A percentile compares a stretch with the other conserved stretches of the same genome.
These are phyloP conservation scores for Trichoderma sp. DNA, from an alignment of 2,329 filamentous ascomycete genomes.

Conservation along the genomic window DNA sequence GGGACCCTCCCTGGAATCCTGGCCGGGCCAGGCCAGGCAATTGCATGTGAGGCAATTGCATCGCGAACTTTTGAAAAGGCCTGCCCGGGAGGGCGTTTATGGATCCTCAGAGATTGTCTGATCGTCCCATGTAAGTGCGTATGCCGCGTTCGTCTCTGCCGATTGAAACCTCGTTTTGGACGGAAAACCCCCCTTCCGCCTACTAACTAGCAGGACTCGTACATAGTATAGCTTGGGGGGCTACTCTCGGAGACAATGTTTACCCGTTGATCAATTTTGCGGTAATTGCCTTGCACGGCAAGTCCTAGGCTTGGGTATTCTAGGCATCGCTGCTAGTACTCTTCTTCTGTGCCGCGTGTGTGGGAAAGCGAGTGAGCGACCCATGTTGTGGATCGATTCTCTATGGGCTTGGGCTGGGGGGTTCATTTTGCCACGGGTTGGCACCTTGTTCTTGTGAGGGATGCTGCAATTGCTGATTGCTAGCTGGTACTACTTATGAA, in stretches of 20 bases:
- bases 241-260: not conserved
- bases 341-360: not conserved
- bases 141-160: constrained; percentile 6
- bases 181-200: not conserved
- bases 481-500: not conserved
- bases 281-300: constrained; percentile 3
- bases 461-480: not conserved
- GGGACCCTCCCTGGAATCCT: not conserved
- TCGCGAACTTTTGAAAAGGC: constrained; percentile 2
- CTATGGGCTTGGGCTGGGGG: not conserved
- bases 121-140: not conserved
- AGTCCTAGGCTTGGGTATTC: not conserved
- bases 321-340: not conserved
- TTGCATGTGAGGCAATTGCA: not conserved
- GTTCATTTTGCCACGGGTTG: not conserved
- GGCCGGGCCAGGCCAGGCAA: not conserved
- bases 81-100: not conserved
- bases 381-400: not conserved
- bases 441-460: not conserved
- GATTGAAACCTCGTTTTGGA: constrained; percentile 1
- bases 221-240: not conserved
- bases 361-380: not conserved
- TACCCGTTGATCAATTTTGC: not conserved
- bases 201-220: not conserved
- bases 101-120: not conserved